Base-by-base conservation (phyloP, 1,284 basidiomycete species). In the Ganoderma lucidum region DNA sequence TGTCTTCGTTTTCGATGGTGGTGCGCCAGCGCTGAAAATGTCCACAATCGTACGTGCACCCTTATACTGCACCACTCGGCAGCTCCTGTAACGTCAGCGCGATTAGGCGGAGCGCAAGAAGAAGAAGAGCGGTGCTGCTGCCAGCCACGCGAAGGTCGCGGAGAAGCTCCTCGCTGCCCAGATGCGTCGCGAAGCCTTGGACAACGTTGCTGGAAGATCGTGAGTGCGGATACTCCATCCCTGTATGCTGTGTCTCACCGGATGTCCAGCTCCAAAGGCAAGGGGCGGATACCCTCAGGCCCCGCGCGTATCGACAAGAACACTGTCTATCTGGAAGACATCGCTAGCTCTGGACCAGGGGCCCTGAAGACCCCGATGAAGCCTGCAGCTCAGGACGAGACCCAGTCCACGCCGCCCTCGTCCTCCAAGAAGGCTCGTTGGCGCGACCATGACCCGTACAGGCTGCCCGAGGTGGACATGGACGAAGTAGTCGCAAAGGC, bases 1-100 rank as follows among this genome's bases (percentile, higher is more conserved):
- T 0, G 96, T 99, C 32, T 99, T 99, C 77, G 96, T 99, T 9
- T 99, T 99, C 77, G 96, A 99, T 80, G 96, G 96, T 42, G 96
- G 96, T 35, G 96, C 96, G 0, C 96, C 97, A 1, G 87, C 84
- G 3, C 81, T 99, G 75, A 99, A 99, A 84, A 88, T 91, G 76
- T 85, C 86, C 62, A 98, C 97, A 1, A 92, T 98, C 73, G 96
- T 96, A 74, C 69, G 92, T 83, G 15, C n/a, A 32, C 32, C 53
- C 39, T n/a, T n/a, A 19, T 59, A 9, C 19, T 17, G 35, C 19
- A 23, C 39, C 19, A 23, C 39, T 30, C 3, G 39, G 15, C 6
- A 23, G 15, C n/a, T 53, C 6, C 63, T 19, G 51, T 39, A 6
- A 32, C 23, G 15, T 59, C 42, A 60, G 23, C 14, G 42, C 17